A percentile compares a stretch with the other conserved stretches of the same genome.
Conservation (phyloP, 257 asterid genomes). For the Echites panduratus region DNA sequence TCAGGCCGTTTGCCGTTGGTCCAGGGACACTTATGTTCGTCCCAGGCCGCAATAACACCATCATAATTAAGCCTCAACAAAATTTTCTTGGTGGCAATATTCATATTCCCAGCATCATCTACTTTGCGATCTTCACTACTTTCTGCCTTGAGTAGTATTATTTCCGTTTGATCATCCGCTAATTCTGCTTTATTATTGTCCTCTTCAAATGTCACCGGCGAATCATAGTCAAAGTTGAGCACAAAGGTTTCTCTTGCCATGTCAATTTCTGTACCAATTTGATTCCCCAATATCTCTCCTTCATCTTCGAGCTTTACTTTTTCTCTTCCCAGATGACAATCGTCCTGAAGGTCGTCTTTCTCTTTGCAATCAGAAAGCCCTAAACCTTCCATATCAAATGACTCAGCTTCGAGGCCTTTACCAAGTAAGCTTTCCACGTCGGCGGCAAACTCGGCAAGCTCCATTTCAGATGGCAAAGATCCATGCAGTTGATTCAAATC, state of each 20-base stretch:
- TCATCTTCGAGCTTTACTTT: conserved; percentile 48
- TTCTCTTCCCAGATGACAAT: conserved; percentile 23
- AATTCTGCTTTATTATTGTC: conserved; percentile 17
- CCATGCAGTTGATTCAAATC: conserved; percentile 30
- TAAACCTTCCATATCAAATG: conserved; percentile 60
- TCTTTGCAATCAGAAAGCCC: conserved; percentile 44
- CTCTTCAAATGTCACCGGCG: conserved; percentile 29
- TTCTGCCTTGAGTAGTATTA: not conserved
- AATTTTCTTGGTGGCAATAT: conserved; percentile 26
- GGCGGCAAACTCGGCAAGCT: conserved; percentile 75
- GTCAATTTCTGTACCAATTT: conserved; percentile 25
- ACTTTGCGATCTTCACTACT: conserved; percentile 18
- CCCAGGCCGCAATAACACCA: conserved; percentile 69
- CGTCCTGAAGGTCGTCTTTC: conserved; percentile 15
- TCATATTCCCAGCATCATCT: conserved; percentile 5
- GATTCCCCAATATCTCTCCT: conserved; percentile 18
- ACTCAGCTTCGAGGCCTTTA: conserved; percentile 59
- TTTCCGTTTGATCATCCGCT: not conserved
- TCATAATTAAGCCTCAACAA: conserved; percentile 64
- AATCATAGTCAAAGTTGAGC: conserved; percentile 50
- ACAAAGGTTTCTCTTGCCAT: conserved; percentile 43
- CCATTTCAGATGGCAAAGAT: conserved; percentile 66
- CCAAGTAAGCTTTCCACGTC: conserved; percentile 74
- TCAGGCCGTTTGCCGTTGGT: conserved; percentile 63
- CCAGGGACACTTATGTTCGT: conserved; percentile 65